Evolutionary conservation across 768 basidiomycete genomes (phyloP).

Genomic region (Flagelloscypha sp.): DNA sequence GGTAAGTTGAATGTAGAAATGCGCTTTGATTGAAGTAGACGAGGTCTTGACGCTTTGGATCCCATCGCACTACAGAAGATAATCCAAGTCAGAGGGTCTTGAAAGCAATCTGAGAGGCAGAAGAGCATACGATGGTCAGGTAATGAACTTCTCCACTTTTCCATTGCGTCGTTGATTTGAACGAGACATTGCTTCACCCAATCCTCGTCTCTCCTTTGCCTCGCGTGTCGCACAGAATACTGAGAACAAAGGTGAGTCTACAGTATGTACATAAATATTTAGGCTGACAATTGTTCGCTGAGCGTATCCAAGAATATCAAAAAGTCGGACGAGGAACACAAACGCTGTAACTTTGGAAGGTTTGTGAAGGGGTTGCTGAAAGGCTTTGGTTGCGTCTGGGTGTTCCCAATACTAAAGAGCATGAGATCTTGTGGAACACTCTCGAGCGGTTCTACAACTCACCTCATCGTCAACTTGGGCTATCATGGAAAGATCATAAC

Average conservation of each 20-base stretch:
- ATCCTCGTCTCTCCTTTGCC: constrained; percentile 30
- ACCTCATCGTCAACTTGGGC: too few species aligned
- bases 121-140: constrained; percentile 43
- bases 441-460: too few species aligned
- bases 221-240: constrained; percentile 44
- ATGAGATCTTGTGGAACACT: too few species aligned
- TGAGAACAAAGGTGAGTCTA: constrained; percentile 31
- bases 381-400: too few species aligned
- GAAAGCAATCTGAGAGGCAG: constrained; percentile 1
- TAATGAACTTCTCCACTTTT: constrained; percentile 51
- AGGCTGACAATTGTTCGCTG: constrained; percentile 49
- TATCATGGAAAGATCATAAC: too few species aligned
- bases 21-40: constrained; percentile 31
- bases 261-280: constrained; percentile 23
- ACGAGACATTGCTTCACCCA: constrained; percentile 50
- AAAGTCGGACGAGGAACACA: constrained; percentile 43
- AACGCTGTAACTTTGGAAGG: constrained; percentile 49
- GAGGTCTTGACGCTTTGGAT: constrained; percentile 17
- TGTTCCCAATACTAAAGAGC: too few species aligned
- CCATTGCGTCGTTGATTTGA: constrained; percentile 34
- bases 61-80: constrained; percentile 16
- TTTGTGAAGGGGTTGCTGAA: constrained; percentile 56
- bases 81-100: not conserved
- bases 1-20: constrained; percentile 30
- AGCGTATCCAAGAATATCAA: constrained; percentile 55